Base-by-base conservation (phyloP, 2,329 filamentous ascomycete species). In the Ceratocystis harringtonii region DNA sequence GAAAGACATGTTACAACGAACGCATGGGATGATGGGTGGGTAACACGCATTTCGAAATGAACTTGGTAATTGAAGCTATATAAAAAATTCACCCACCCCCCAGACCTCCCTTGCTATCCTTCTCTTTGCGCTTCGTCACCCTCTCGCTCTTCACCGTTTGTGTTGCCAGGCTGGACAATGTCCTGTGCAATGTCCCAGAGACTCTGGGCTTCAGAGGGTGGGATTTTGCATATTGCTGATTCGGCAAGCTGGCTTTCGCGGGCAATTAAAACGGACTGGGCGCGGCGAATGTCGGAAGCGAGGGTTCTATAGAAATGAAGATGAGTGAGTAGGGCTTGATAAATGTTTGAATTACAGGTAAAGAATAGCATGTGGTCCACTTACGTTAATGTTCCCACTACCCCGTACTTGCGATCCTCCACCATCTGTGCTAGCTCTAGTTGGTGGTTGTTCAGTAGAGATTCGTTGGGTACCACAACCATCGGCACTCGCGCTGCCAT, bases 371-470 rank as follows among this genome's bases (percentile, higher is more conserved):
- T n/a, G 58, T 2, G 8, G 17, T 6, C 25, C 7, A 64, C 52
- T 12, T 58, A 67, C 66, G 60, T 58, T 5, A 67, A n/a, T 17
- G 63, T 65, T 32, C 66, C 66, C 5, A 28, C 36, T 10, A 67
- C 60, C 1, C 66, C 66, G 30, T 67, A 65, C 15, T 62, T 17
- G 6, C 58, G 63, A 41, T 87, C 61, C 19, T 67, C 83, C 66
- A 97, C 81, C 69, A 89, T 86, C 62, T 85, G 79, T 0, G 92
- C 92, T 65, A 99, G 81, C 74, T 97, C 90, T 22, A 84, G 81
- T 75, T 99, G 94, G 73, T 99, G 94, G 71, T 99, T 92, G 72
- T 95, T 86, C 70, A 96, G 81, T 0, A 99, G 81, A 5, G 79
- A 78, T 1, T 84, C 81, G 73, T 99, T 99, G 1, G 92, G 89